Evolutionary conservation across 495 filamentous ascomycete genomes (phyloP), one percentile per base, ranked within the genome.

Genomic region (Tuber brumale): DNA sequence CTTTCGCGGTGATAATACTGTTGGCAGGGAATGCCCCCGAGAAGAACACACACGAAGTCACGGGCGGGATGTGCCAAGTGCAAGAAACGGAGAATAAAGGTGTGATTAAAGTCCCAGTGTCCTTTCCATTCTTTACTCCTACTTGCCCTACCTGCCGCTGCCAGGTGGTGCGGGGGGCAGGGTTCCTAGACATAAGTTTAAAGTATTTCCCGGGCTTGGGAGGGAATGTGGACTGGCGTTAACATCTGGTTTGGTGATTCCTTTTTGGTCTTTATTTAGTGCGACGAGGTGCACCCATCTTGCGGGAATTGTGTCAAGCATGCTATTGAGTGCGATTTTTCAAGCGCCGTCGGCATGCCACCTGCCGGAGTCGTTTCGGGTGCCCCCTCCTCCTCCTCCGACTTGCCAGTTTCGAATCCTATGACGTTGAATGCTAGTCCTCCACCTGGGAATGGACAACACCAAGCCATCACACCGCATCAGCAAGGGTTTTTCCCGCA

Each of bases 301-400:
- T 91, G 89, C 76, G 87, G 88, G 61, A 90, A 90, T 80, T 91
- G 89, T 83, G 81, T 86, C 43, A 91, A 90, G 76, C 89, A 91
- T 84, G 89, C 88, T 61, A 89, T 91, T 21, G 79, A 84, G 31
- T 91, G 89, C 82, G 89, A 91, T 79, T 91, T 90, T 76, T 75
- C 74, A 46, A 71, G 27, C n/a, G 39, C 23, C 4, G 43, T 10
- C 70, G 16, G 43, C 16, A 8, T 42, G 3, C n/a, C 23, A 19
- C 39, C 70, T n/a, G 18, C 18, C 16, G 43, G 39, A 23, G 21
- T 45, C 14, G 18, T 41, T n/a, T 45, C 70, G 70, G 27, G 48
- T 76, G 23, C 39, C 51, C 51, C 51, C 2, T 66, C 57, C 27
- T 66, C 57, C 57, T 66, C 57, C 18, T 66, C 57, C 12, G 57